Evolutionary conservation across 805 yeast genomes (phyloP).

Genomic region (Candida peoriensis): DNA sequence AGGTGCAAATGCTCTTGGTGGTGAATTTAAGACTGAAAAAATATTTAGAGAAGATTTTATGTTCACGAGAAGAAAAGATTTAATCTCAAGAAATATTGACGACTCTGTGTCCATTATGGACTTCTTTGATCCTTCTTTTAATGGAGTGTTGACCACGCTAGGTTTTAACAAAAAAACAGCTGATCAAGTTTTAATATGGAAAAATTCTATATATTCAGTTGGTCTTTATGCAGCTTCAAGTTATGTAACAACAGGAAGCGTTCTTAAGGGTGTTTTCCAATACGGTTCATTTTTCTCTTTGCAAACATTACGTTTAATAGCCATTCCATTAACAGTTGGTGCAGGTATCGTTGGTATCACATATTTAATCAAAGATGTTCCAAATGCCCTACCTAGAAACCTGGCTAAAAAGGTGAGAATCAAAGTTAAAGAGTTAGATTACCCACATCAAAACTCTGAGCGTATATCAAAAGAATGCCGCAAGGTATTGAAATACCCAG

Average conservation of each 20-base stretch:
- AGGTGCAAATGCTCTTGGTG: constrained; percentile 64
- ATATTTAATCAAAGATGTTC: constrained; percentile 74
- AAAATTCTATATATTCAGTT: constrained; percentile 25
- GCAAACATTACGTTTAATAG: constrained; percentile 37
- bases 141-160: constrained; percentile 40
- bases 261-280: constrained; percentile 30
- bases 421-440: constrained; percentile 65
- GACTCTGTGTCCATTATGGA: constrained; percentile 63
- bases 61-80: constrained; percentile 75
- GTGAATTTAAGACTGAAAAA: constrained; percentile 49
- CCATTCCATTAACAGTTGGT: constrained; percentile 47
- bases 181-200: constrained; percentile 22
- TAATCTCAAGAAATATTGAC: constrained; percentile 50
- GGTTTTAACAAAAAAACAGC: constrained; percentile 25
- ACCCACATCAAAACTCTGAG: constrained; percentile 70
- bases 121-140: constrained; percentile 72
- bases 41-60: constrained; percentile 68
- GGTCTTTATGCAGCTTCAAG: constrained; percentile 26
- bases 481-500: constrained; percentile 74
- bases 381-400: constrained; percentile 83
- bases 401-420: constrained; percentile 64
- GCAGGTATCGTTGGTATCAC: constrained; percentile 49
- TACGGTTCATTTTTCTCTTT: constrained; percentile 34
- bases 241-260: constrained; percentile 31
- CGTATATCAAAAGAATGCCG: constrained; percentile 80